phyloP scores from a whole-genome alignment of 2,329 filamentous ascomycete genomes.

The Botryotinia calthae region DNA sequence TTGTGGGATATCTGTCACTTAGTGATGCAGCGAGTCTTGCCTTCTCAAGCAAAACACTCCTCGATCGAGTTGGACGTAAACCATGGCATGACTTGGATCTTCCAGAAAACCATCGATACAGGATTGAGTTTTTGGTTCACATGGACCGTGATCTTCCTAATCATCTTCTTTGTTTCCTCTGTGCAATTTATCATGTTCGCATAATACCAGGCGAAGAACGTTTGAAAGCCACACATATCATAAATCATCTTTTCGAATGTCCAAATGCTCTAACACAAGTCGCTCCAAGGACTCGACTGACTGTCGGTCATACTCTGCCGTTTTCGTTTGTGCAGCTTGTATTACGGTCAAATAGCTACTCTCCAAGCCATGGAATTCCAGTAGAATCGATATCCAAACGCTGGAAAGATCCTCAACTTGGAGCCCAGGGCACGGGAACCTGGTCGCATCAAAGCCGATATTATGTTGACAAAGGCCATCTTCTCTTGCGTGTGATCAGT shows the following conservation, averaged over 20 bases:
- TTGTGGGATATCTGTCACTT: constrained; percentile 44
- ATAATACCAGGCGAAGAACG: constrained; percentile 52
- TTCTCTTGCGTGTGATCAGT: constrained; percentile 58
- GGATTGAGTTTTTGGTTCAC: constrained; percentile 49
- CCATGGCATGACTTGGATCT: constrained; percentile 43
- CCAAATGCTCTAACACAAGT: constrained; percentile 51
- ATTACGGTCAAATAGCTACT: constrained; percentile 48
- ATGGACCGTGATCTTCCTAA: constrained; percentile 52
- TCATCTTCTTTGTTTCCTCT: constrained; percentile 59
- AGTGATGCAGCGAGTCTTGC: constrained; percentile 50
- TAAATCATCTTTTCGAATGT: constrained; percentile 57
- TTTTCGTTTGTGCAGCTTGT: constrained; percentile 59
- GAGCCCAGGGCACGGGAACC: constrained; percentile 40
- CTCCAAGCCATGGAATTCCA: constrained; percentile 48
- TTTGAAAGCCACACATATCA: constrained; percentile 50
- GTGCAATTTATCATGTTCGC: constrained; percentile 53
- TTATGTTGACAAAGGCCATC: constrained; percentile 50
- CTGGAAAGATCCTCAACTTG: constrained; percentile 44
- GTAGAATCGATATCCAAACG: constrained; percentile 49
- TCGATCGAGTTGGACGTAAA: constrained; percentile 42
- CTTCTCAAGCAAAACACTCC: constrained; percentile 48
- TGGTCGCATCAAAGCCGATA: constrained; percentile 58
- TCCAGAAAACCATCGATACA: constrained; percentile 46
- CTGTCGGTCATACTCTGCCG: constrained; percentile 53
- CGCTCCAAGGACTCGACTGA: constrained; percentile 52